Base-by-base conservation (phyloP, 192 early-diverging fungal species). In the Entophlyctis luteolus region DNA sequence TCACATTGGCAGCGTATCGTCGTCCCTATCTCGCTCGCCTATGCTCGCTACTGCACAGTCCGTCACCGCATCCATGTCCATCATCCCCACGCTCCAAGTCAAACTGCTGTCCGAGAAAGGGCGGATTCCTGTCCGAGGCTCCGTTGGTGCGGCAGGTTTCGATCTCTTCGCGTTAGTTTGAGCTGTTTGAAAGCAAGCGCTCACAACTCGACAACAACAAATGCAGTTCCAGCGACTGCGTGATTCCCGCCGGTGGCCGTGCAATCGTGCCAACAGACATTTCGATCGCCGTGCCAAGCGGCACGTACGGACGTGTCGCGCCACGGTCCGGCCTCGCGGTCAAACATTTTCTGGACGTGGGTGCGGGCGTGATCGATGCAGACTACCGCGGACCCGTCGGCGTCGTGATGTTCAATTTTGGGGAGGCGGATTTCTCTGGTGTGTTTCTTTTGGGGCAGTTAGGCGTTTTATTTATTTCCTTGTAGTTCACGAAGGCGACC, bases 281-380 rank as follows among this genome's bases (percentile, higher is more conserved):
- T 20, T 80, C 87, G 34, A 91, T 98, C 62, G 84, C 83, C 37
- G 77, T 98, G 10, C 97, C 97, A 2, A 47, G 62, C 28, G 94
- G 94, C 27, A 88, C 90, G 29, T 99, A 99, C 73, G 97, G 92
- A 3, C 90, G 97, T 66, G 89, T 99, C 2, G 97, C 97, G 1
- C 95, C 95, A 32, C 83, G 97, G 31, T 91, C 87, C 14, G 94
- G 95, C 0, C 80, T 99, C 39, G 93, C 95, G 2, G 83, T 91
- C 45, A 96, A 94, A 75, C 84, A 90, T 73, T 91, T 89, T 72
- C 79, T 97, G 34, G 93, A 96, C 70, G 83, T 84, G 31, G 92
- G 90, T 31, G 94, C 93, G 8, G 94, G 94, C 29, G 94, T 96
- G 25, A 85, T 97, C 53, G 94, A 98, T 71, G 80, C 84, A 3